phyloP scores from a whole-genome alignment of 140 eudicot species.

The Senecio squalidus region DNA sequence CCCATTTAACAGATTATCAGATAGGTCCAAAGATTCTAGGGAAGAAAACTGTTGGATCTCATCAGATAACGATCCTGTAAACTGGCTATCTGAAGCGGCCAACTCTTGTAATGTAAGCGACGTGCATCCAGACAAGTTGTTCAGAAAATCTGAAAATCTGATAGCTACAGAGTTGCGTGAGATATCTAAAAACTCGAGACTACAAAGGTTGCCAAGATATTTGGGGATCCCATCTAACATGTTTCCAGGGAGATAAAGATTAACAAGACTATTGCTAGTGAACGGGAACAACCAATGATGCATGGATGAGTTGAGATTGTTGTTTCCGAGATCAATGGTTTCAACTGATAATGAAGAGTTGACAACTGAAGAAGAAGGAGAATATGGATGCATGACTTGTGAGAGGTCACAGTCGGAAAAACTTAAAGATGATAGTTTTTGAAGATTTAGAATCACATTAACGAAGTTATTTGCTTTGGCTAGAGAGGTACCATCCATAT shows the following conservation, averaged over 20 bases:
- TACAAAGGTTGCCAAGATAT: conserved; percentile 13
- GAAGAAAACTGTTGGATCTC: background rate
- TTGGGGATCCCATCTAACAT: conserved; percentile 20
- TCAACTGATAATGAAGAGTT: conserved; percentile 17
- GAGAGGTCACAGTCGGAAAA: conserved; percentile 14
- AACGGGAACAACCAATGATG: conserved; percentile 18
- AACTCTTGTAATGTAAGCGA: background rate
- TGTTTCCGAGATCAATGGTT: background rate
- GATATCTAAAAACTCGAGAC: conserved; percentile 7
- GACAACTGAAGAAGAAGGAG: conserved; percentile 8
- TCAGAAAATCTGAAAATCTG: background rate
- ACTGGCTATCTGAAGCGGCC: background rate
- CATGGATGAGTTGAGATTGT: conserved; percentile 18
- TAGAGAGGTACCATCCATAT: conserved; percentile 15
- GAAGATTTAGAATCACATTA: conserved; percentile 18
- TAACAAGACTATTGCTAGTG: background rate
- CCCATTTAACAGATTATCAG: background rate
- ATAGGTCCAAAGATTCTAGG: background rate
- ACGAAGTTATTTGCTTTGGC: conserved; percentile 26
- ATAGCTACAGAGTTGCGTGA: background rate
- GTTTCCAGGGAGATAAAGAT: conserved; percentile 5
- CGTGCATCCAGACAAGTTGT: conserved; percentile 17
- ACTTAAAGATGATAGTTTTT: background rate
- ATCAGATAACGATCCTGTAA: background rate
- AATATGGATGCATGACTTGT: conserved; percentile 19